phyloP scores from a whole-genome alignment of 768 basidiomycete species.

The Collybia sp. region DNA sequence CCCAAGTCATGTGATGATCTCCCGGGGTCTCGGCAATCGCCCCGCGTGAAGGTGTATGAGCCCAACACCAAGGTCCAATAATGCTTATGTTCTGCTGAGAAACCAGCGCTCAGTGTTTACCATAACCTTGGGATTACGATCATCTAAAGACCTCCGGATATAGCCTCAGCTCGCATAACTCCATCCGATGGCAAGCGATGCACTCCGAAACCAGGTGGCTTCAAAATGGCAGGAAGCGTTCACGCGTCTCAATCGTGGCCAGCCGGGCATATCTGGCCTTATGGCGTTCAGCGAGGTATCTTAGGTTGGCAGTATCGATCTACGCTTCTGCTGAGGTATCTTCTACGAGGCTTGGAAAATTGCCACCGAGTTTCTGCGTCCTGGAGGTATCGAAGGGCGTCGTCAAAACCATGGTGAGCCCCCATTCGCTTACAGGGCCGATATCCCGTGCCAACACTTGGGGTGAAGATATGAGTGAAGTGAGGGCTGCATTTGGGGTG shows the following conservation, averaged over 20 bases:
- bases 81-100: no score
- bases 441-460: conserved; percentile 5
- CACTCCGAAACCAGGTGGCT: conserved; percentile 59
- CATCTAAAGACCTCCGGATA: no score
- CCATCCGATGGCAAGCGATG: conserved; percentile 49
- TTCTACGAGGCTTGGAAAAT: conserved; percentile 53
- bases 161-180: no score
- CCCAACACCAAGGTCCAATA: no score
- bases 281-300: conserved; percentile 60
- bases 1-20: no score
- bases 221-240: conserved; percentile 73
- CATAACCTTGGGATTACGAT: no score
- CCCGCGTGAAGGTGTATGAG: no score
- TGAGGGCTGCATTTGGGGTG: conserved; percentile 52
- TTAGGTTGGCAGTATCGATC: neutral
- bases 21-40: no score
- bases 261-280: conserved; percentile 60
- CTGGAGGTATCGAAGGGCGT: conserved; percentile 43
- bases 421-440: conserved; percentile 6
- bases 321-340: conserved; percentile 1
- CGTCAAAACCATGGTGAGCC: conserved; percentile 16
- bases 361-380: conserved; percentile 49
- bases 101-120: no score
- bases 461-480: conserved; percentile 37
- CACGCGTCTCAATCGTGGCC: conserved; percentile 51